Evolutionary conservation across 345 rosid genomes (phyloP), one percentile per base, ranked within the genome.

Genomic region (Heritiera fomes): DNA sequence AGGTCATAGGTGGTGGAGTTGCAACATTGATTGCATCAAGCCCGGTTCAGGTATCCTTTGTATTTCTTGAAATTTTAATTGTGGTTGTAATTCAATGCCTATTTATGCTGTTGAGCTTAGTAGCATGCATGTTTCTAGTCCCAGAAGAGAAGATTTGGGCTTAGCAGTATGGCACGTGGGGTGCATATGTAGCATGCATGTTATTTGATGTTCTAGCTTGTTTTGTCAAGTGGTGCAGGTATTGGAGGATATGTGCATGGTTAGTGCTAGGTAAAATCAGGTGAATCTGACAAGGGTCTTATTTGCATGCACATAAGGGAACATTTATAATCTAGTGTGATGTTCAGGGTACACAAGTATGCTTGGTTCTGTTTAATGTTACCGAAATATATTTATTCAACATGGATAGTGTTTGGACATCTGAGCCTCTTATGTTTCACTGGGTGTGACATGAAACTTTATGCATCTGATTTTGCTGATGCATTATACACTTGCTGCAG

Each of bases 1-100:
- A 88, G 34, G 97, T 97, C 60, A 73, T 97, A 65, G 99, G 99
- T 40, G 99, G 99, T 71, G 94, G 94, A 20, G 89, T 91, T 50
- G 96, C 88, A 73, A 83, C 85, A 85, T 94, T 97, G 79, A 89
- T 88, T 28, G 98, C 99, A 66, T 90, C 94, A 67, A 85, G 90
- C 83, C 91, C 88, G 0, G 93, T 94, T 74, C 97, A 94, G 99
- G 99, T 97, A 75, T 20, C 43, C 34, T 75, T 64, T 61, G 56
- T 11, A 20, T 69, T 69, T 28, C 70, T 77, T 76, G 20, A 23
- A 60, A 67, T 50, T 65, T 40, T 77, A 32, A 32, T 55, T 12
- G 4, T 20, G 0, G 28, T 60, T 52, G 53, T 50, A 58, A 6
- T 56, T 34, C 8, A 38, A 28, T 78, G 73, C 77, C 49, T 46